Evolutionary conservation across 2,329 filamentous ascomycete species (phyloP).

Genomic region (Trichoderma koningiopsis): DNA sequence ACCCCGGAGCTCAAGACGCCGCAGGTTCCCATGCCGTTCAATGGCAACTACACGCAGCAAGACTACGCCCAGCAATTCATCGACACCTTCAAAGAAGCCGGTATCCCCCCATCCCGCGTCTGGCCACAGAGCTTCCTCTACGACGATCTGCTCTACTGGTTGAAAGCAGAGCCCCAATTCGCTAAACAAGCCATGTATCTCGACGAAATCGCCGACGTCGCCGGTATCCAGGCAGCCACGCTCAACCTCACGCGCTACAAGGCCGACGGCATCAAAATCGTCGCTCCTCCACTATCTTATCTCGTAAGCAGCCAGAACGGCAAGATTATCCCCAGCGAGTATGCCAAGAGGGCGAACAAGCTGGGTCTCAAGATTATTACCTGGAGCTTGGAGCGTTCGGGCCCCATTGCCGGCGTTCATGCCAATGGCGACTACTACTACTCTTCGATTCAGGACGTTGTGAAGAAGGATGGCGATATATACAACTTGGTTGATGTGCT

Average conservation of each 20-base stretch:
- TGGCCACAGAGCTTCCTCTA: slow-evolving; percentile 69
- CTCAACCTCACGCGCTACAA: slow-evolving; percentile 59
- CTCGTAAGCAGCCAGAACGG: slow-evolving; percentile 56
- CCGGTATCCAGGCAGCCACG: slow-evolving; percentile 55
- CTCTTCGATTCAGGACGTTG: slow-evolving; percentile 54
- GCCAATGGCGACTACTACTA: slow-evolving; percentile 58
- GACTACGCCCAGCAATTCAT: slow-evolving; percentile 66
- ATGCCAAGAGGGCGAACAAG: slow-evolving; percentile 61
- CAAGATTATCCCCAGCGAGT: slow-evolving; percentile 63
- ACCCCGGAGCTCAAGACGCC: slow-evolving; percentile 70
- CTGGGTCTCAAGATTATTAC: slow-evolving; percentile 66
- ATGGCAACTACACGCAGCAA: slow-evolving; percentile 64
- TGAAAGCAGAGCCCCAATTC: slow-evolving; percentile 61
- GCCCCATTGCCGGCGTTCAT: slow-evolving; percentile 55
- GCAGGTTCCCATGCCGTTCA: slow-evolving; percentile 70
- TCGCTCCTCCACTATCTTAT: slow-evolving; percentile 65
- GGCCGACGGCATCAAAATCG: slow-evolving; percentile 60
- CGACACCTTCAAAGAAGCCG: slow-evolving; percentile 57
- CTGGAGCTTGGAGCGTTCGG: slow-evolving; percentile 69
- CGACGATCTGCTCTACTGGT: slow-evolving; percentile 67
- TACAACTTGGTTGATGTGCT: slow-evolving; percentile 68
- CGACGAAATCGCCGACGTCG: slow-evolving; percentile 61
- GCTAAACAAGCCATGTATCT: slow-evolving; percentile 65
- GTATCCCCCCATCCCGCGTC: slow-evolving; percentile 56
- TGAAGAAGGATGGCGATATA: slow-evolving; percentile 66